A percentile compares a stretch with the other conserved stretches of the same genome.
phyloP scores from a whole-genome alignment of 2,329 filamentous ascomycete genomes.

The Trichoderma oligosporum region DNA sequence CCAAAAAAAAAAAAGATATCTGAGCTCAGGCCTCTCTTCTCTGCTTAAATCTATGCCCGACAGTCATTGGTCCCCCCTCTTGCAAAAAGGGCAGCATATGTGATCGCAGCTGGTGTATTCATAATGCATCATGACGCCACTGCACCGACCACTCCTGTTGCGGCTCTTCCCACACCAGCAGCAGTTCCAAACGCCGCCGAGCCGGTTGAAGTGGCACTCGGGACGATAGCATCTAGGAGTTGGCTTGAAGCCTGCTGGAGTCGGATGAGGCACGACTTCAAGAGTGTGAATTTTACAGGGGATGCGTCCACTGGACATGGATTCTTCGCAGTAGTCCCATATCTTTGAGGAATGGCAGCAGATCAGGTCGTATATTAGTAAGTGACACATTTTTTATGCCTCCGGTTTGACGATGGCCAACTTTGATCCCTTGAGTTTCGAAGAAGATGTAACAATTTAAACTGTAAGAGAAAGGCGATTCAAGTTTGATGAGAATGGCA shows the following conservation, averaged over 20 bases:
- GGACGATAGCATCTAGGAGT: constrained; percentile 37
- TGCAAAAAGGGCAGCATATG: constrained; percentile 51
- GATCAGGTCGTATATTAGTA: constrained; percentile 47
- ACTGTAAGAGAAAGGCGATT: neutral
- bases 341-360: constrained; percentile 49
- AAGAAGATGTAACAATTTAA: neutral
- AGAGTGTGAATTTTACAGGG: constrained; percentile 43
- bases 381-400: constrained; percentile 50
- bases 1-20: too few relatives aligned
- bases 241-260: constrained; percentile 40
- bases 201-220: constrained; percentile 48
- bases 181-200: constrained; percentile 51
- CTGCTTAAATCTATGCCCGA: neutral
- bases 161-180: constrained; percentile 55
- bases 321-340: constrained; percentile 44
- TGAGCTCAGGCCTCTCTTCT: neutral
- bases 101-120: constrained; percentile 50
- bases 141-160: constrained; percentile 49
- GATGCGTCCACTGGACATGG: constrained; percentile 33
- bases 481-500: neutral
- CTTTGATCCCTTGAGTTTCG: neutral
- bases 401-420: neutral
- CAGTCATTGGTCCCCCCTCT: constrained; percentile 28
- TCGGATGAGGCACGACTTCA: constrained; percentile 45
- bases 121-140: constrained; percentile 51